A percentile compares a stretch with the other conserved stretches of the same genome.
Evolutionary conservation across 495 filamentous ascomycete genomes (phyloP).

Genomic region (Thermochaetoides thermophila): DNA sequence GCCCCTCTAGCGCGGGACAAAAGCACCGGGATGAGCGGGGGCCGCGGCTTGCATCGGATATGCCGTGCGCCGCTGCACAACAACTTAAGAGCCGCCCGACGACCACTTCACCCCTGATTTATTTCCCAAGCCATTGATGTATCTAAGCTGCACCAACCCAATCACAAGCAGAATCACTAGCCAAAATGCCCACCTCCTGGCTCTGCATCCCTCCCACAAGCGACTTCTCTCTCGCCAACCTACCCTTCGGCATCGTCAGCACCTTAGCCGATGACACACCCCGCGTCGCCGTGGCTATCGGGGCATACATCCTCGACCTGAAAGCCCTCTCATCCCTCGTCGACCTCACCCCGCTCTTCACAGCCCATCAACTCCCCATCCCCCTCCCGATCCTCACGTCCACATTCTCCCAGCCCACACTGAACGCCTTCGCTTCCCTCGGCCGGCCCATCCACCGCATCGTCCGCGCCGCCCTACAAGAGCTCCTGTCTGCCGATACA

Average conservation of each 20-base stretch:
- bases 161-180: neutral
- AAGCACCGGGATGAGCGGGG: neutral
- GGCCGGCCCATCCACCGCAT: slow-evolving; percentile 55
- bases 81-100: too few species aligned
- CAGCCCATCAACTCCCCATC: slow-evolving; percentile 11
- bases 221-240: slow-evolving; percentile 72
- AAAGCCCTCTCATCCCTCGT: slow-evolving; percentile 40
- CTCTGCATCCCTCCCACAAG: slow-evolving; percentile 20
- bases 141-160: too few species aligned
- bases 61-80: neutral
- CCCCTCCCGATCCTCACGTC: slow-evolving; percentile 40
- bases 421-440: slow-evolving; percentile 74
- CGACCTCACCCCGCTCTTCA: slow-evolving; percentile 39
- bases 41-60: slow-evolving; percentile 5
- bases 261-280: slow-evolving; percentile 37
- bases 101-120: too few species aligned
- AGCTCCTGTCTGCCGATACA: slow-evolving; percentile 47
- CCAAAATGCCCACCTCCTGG: slow-evolving; percentile 21
- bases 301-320: slow-evolving; percentile 63
- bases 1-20: neutral
- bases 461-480: slow-evolving; percentile 60
- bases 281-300: slow-evolving; percentile 65
- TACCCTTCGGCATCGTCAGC: slow-evolving; percentile 83
- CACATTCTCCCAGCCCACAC: slow-evolving; percentile 53
- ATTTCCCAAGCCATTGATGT: too few species aligned